Conservation (phyloP, 2,329 filamentous ascomycete genomes). For the Nigrograna mackinnonii region DNA sequence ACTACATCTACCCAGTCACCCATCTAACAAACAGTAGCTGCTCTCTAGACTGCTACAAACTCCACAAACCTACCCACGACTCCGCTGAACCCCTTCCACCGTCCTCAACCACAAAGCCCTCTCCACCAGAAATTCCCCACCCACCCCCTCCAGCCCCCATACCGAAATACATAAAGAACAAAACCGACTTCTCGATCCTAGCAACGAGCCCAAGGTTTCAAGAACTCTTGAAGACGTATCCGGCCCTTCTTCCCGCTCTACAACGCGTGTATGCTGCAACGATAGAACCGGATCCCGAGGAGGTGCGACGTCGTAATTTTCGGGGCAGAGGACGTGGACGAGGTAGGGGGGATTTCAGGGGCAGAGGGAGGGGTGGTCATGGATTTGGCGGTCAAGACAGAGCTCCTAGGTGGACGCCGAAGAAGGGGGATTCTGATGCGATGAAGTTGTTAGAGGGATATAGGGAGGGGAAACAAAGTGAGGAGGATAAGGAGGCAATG, state of each 20-base stretch:
- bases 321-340: slow-evolving; percentile 11
- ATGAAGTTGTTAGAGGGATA: slow-evolving; percentile 29
- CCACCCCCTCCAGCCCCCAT: slow-evolving; percentile 28
- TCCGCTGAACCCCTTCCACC: slow-evolving; percentile 6
- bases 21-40: slow-evolving; percentile 26
- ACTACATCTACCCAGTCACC: not conserved
- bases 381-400: slow-evolving; percentile 7
- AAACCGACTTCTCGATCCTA: slow-evolving; percentile 34
- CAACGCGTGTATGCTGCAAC: slow-evolving; percentile 38
- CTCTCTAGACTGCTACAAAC: slow-evolving; percentile 34
- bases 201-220: slow-evolving; percentile 30
- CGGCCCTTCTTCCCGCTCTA: slow-evolving; percentile 23
- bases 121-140: slow-evolving; percentile 20
- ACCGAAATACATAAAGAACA: slow-evolving; percentile 33
- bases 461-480: slow-evolving; percentile 27
- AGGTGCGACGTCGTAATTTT: slow-evolving; percentile 13
- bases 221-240: slow-evolving; percentile 28
- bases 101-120: slow-evolving; percentile 2
- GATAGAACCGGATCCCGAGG: slow-evolving; percentile 33
- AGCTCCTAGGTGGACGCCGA: slow-evolving; percentile 28
- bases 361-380: slow-evolving; percentile 16
- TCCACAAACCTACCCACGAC: slow-evolving; percentile 30
- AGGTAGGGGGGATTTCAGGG: slow-evolving; percentile 16
- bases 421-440: slow-evolving; percentile 33
- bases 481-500: slow-evolving; percentile 43